Evolutionary conservation across 257 asterid genomes (phyloP), one percentile per base, ranked within the genome.

Genomic region (Phtheirospermum japonicum): DNA sequence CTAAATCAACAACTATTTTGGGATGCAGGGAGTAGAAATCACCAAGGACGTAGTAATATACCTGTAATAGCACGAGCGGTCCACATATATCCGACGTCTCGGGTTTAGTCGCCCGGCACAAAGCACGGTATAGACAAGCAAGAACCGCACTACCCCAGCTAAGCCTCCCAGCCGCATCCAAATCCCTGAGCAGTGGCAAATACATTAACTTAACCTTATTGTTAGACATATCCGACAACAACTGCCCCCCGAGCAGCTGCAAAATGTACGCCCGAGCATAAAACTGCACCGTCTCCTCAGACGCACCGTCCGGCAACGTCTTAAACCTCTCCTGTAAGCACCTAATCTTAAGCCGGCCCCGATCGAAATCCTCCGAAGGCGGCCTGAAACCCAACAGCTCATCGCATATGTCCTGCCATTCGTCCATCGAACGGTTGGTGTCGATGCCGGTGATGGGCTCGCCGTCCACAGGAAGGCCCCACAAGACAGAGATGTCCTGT

Each of bases 121-220:
- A 64, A 62, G 95, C 96, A 59, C 89, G 90, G 71, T 88, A 82
- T 40, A 85, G 61, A 61, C 91, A 85, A 62, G 85, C 82, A 20
- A 88, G 87, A 37, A 88, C 96, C 6, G 90, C 88, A 36, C 88
- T 78, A 34, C 90, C 95, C 90, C 90, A 88, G 73, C 93, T 85
- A 34, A 79, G 77, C 72, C 54, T 80, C 18, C 88, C 93, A 45
- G 89, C 82, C 62, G 81, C 82, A 31, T 71, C 82, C 72, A 88
- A 85, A 79, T 88, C 84, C 79, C 90, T 68, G 37, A 88, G 80
- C 70, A 85, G 71, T 19, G 92, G 94, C 75, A 85, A 84, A 73
- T 83, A 83, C 92, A 86, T 88, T 74, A 88, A 70, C 56, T 88
- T 88, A n/a, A 85, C 95, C 75, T 82, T 88, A 73, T 85, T 88